Conservation (phyloP, 2,329 filamentous ascomycete genomes). For the Ceratocystis albifundus region DNA sequence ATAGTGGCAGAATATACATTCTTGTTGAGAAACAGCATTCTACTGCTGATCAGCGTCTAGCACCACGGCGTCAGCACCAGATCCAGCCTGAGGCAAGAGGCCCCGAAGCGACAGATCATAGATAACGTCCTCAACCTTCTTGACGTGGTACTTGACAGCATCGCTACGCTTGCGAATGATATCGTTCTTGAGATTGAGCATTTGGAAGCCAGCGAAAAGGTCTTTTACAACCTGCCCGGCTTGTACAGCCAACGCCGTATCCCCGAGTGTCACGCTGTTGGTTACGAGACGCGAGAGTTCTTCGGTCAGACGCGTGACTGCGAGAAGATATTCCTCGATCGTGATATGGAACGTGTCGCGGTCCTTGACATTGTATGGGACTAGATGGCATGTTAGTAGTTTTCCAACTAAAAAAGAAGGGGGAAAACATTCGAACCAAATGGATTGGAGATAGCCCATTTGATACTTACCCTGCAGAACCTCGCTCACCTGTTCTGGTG, state of each 20-base stretch:
- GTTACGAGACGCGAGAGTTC: constrained; percentile 84
- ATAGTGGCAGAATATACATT: background rate
- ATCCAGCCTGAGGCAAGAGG: background rate
- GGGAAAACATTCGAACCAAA: background rate
- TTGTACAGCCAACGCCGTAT: constrained; percentile 72
- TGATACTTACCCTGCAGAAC: constrained; percentile 55
- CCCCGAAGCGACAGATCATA: constrained; percentile 77
- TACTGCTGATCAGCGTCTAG: background rate
- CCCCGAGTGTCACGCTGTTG: constrained; percentile 86
- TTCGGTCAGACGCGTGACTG: constrained; percentile 75
- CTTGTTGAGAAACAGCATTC: background rate
- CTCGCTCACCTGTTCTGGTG: constrained; percentile 74
- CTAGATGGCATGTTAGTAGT: constrained; percentile 34
- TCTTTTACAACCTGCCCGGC: constrained; percentile 93
- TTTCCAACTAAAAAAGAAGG: constrained; percentile 8
- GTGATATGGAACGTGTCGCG: constrained; percentile 86
- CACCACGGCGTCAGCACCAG: background rate
- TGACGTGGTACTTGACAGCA: constrained; percentile 92
- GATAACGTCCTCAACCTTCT: constrained; percentile 95
- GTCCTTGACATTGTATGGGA: constrained; percentile 84
- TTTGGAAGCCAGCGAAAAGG: constrained; percentile 87
- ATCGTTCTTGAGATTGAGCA: constrained; percentile 96
- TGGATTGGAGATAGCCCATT: background rate
- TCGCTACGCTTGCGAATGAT: constrained; percentile 76
- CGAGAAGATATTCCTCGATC: constrained; percentile 91